A percentile compares a stretch with the other conserved stretches of the same genome.
These are phyloP conservation scores for Monascus ruber DNA, from an alignment of 2,329 filamentous ascomycete species.

Conservation along the genomic window DNA sequence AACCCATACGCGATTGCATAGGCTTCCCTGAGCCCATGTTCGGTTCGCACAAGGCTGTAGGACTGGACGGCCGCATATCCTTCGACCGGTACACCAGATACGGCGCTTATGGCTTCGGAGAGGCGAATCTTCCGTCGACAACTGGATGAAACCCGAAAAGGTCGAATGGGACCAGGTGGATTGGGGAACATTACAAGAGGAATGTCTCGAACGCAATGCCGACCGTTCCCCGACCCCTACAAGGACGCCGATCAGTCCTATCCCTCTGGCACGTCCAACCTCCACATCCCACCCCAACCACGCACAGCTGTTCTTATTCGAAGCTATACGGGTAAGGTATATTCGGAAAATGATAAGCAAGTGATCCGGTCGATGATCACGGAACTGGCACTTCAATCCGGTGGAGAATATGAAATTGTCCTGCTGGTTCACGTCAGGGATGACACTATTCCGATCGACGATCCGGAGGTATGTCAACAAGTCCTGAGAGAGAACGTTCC, in stretches of 20 bases:
- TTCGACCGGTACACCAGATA: constrained; percentile 58
- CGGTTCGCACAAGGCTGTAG: constrained; percentile 49
- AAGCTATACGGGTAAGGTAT: constrained; percentile 72
- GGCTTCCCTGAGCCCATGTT: constrained; percentile 50
- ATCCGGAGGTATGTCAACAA: constrained; percentile 51
- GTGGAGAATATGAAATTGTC: constrained; percentile 77
- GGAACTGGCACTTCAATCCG: constrained; percentile 68
- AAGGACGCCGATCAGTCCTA: constrained; percentile 4
- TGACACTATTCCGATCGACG: constrained; percentile 63
- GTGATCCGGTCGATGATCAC: constrained; percentile 72
- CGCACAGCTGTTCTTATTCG: constrained; percentile 71
- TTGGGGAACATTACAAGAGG: constrained; percentile 59
- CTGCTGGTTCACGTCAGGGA: constrained; percentile 79
- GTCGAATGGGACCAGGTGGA: constrained; percentile 49
- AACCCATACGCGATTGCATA: background rate
- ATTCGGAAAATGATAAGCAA: constrained; percentile 67
- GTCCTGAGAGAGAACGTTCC: constrained; percentile 55
- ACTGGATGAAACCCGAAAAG: constrained; percentile 11
- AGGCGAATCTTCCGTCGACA: constrained; percentile 9
- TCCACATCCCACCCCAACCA: constrained; percentile 26
- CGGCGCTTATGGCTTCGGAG: constrained; percentile 38
- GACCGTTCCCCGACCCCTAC: constrained; percentile 43
- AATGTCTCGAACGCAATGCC: constrained; percentile 55
- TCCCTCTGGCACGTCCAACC: constrained; percentile 1
- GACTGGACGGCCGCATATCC: constrained; percentile 51